Base-by-base conservation (phyloP, 495 filamentous ascomycete species). In the Aspergillus carlsbadensis region DNA sequence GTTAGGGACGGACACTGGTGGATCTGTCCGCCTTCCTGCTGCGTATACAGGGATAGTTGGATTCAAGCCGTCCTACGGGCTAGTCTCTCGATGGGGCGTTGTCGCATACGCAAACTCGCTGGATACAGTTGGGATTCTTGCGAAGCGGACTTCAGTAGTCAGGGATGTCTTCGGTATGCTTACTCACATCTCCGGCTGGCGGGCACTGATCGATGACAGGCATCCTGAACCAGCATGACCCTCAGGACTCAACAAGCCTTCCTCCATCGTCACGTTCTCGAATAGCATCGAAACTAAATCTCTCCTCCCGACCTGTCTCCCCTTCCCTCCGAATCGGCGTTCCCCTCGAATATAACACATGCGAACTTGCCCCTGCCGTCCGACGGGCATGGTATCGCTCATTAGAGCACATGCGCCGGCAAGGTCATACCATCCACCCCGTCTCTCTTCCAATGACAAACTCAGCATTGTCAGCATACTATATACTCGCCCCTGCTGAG, bases 81-180 rank as follows among this genome's bases (percentile, higher is more conserved):
- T 88, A 60, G 64, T 93, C 31, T 95, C 91, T 50, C 80, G 94
- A 44, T 91, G 87, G 81, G 94, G 94, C 15, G 92, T 98, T 8
- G 80, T 98, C 26, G 88, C 92, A 18, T 98, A 98, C 68, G 94
- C 95, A 15, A 97, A 98, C 64, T 96, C 91, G 3, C 69, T 98
- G 6, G 94, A 98, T 65, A 98, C 94, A 2, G 91, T 98, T 5
- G 95, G 95, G 0, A 78, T 98, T 2, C 53, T 98, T 43, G 84
- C 84, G 0, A 70, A 62, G 33, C 75, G 67, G 6, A 81, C 82
- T 0, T 63, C 67, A 10, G 65, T 53, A 8, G 81, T 86, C 33
- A 69, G 73, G 42, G 62, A 73, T 33, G 66, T 91, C 11, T 86
- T 93, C 54, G 63, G 84, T 78, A 74, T 39, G 73, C 31, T 24